Evolutionary conservation across 2,329 filamentous ascomycete genomes (phyloP).

Genomic region (Pseudopithomyces chartarum): DNA sequence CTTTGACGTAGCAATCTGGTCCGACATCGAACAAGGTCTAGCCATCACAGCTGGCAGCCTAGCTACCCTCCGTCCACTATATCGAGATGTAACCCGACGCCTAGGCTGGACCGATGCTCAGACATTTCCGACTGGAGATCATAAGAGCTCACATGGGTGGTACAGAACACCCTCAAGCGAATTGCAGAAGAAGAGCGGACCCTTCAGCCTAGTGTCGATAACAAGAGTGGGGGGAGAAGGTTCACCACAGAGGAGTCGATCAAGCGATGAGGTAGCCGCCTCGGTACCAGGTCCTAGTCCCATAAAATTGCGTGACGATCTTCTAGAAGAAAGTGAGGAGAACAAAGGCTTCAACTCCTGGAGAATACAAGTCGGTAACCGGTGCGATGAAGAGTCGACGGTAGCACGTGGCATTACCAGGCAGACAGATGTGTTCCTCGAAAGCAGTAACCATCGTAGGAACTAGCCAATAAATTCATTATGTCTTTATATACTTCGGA

Average conservation of each 20-base stretch:
- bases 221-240: conserved; percentile 18
- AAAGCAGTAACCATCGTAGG: conserved; percentile 9
- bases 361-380: conserved; percentile 31
- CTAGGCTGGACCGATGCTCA: conserved; percentile 27
- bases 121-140: conserved; percentile 14
- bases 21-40: conserved; percentile 43
- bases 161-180: conserved; percentile 27
- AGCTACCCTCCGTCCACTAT: conserved; percentile 44
- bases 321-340: conserved; percentile 19
- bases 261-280: conserved; percentile 26
- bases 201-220: conserved; percentile 30
- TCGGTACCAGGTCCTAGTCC: conserved; percentile 28
- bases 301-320: conserved; percentile 33
- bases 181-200: conserved; percentile 20
- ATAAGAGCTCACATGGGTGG: conserved; percentile 10
- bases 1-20: conserved; percentile 45
- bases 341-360: conserved; percentile 33
- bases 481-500: background rate
- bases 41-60: conserved; percentile 44
- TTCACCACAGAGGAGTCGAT: conserved; percentile 20
- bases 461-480: background rate
- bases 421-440: conserved; percentile 31
- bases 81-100: conserved; percentile 26
- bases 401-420: conserved; percentile 28
- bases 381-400: conserved; percentile 32